Percentiles rank a stretch among this genome's conserved stretches.
Evolutionary conservation across 2,329 filamentous ascomycete genomes (phyloP).

Genomic region (Neophaeococcomyces aloes): DNA sequence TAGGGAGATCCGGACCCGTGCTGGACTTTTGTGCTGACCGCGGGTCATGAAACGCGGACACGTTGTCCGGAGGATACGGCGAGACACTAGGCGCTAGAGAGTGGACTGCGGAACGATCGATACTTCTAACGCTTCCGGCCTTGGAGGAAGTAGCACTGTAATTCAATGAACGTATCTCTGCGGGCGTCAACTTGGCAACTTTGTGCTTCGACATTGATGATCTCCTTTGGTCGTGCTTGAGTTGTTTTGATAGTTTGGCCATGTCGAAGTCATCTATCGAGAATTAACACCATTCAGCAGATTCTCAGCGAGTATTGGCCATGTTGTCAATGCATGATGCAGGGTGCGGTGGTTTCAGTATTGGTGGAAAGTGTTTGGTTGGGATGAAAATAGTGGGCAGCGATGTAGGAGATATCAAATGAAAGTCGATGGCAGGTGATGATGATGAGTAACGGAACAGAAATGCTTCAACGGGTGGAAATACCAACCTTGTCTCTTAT

Average conservation of each 20-base stretch:
- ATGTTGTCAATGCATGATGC: constrained; percentile 11
- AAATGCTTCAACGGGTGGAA: constrained; percentile 2
- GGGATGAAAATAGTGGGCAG: constrained; percentile 3
- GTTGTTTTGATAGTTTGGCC: constrained; percentile 20
- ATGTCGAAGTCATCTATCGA: constrained; percentile 21
- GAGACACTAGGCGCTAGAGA: constrained; percentile 15
- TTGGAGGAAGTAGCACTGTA: constrained; percentile 14
- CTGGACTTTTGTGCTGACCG: constrained; percentile 10
- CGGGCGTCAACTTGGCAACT: constrained; percentile 20
- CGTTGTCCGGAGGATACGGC: constrained; percentile 14
- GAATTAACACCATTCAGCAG: constrained; percentile 2
- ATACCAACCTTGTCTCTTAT: constrained; percentile 8
- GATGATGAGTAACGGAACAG: not conserved
- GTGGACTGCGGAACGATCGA: constrained; percentile 12
- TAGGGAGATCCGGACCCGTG: constrained; percentile 11
- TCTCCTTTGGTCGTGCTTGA: constrained; percentile 18
- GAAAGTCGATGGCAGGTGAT: constrained; percentile 7
- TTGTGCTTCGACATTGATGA: constrained; percentile 13
- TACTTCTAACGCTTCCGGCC: constrained; percentile 16
- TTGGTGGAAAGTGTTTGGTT: constrained; percentile 2
- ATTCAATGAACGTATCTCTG: constrained; percentile 22
- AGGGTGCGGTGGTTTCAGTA: not conserved
- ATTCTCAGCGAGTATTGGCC: constrained; percentile 5
- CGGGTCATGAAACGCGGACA: constrained; percentile 3
- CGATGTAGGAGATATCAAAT: constrained; percentile 7